These are phyloP conservation scores for Trichocladium antarcticum DNA, from an alignment of 495 filamentous ascomycete species.

Conservation along the genomic window DNA sequence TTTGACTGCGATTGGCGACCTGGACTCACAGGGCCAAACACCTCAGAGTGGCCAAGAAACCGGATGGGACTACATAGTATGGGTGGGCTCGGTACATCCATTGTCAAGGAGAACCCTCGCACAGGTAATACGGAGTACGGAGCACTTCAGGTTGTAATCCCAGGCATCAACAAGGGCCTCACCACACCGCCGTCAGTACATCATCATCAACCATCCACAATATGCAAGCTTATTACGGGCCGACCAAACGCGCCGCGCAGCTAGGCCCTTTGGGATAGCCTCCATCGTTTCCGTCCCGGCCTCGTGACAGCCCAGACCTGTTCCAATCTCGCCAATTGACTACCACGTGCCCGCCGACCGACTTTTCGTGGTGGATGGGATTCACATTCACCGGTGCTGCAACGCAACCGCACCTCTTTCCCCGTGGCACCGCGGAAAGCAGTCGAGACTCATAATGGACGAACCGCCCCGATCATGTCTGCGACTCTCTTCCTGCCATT, in stretches of 20 bases:
- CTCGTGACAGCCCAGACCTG: constrained; percentile 13
- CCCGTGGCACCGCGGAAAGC: constrained; percentile 5
- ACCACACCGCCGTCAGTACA: neutral
- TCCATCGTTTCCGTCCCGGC: neutral
- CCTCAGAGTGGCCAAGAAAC: constrained; percentile 4
- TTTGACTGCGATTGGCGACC: constrained; percentile 13
- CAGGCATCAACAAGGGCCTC: constrained; percentile 9
- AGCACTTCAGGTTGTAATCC: neutral
- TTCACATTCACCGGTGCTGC: constrained; percentile 16
- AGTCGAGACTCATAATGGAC: neutral
- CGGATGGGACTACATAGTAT: constrained; percentile 3
- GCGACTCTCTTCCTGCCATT: neutral
- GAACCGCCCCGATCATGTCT: neutral
- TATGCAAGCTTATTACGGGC: neutral
- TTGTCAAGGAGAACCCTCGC: neutral
- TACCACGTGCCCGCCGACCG: constrained; percentile 1
- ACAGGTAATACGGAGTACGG: neutral
- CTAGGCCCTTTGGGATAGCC: constrained; percentile 2
- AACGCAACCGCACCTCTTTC: constrained; percentile 11
- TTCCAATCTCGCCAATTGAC: constrained; percentile 10
- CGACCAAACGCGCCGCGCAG: neutral
- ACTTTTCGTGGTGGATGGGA: neutral
- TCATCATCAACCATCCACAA: neutral
- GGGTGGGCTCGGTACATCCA: too few species aligned
- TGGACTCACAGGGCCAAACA: constrained; percentile 7